Evolutionary conservation across 1,139 yeast genomes (phyloP).

Genomic region (Hansenula sp.): DNA sequence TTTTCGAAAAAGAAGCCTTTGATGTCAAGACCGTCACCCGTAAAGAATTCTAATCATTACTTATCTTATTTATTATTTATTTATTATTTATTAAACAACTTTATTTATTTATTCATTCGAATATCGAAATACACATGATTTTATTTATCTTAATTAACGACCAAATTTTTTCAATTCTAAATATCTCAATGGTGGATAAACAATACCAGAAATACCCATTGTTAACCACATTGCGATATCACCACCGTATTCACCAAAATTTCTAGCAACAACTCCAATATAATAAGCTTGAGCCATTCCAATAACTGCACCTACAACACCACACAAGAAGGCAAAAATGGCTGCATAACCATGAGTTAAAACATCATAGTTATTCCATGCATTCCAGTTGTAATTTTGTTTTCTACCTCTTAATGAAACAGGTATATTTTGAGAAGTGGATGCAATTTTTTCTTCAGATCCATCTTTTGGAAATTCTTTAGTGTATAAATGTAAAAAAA

Average conservation of each 20-base stretch:
- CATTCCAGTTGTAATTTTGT: constrained; percentile 55
- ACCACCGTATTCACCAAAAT: constrained; percentile 58
- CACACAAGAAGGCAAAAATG: constrained; percentile 50
- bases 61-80: constrained; percentile 2
- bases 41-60: constrained; percentile 28
- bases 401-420: constrained; percentile 18
- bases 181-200: constrained; percentile 62
- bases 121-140: too few relatives aligned
- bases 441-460: constrained; percentile 3
- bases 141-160: constrained; percentile 21
- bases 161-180: constrained; percentile 54
- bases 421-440: constrained; percentile 10
- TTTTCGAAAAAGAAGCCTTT: constrained; percentile 56
- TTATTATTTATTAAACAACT: constrained; percentile 3
- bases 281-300: constrained; percentile 82
- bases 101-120: constrained; percentile 2
- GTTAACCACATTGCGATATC: constrained; percentile 82
- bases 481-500: constrained; percentile 44
- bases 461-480: constrained; percentile 39
- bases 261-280: constrained; percentile 63
- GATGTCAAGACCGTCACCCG: constrained; percentile 64
- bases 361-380: constrained; percentile 54
- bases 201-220: constrained; percentile 64
- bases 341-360: constrained; percentile 68
- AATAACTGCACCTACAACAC: constrained; percentile 73